phyloP scores from a whole-genome alignment of 2,329 filamentous ascomycete genomes.

The Sodiomyces alkalinus region DNA sequence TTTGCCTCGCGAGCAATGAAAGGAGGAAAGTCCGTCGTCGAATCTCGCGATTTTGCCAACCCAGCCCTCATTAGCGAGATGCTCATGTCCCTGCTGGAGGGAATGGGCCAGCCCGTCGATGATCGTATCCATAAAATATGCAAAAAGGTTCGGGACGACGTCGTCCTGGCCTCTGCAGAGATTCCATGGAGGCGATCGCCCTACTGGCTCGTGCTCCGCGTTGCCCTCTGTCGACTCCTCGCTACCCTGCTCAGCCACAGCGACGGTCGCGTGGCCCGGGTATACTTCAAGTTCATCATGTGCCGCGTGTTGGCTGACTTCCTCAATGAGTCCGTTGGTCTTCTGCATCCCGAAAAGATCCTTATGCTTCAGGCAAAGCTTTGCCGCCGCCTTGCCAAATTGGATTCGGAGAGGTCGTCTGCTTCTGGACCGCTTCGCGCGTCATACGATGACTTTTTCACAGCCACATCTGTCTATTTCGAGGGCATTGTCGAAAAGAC shows the following conservation, averaged over 20 bases:
- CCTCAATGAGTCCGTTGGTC: constrained; percentile 20
- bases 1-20: constrained; percentile 39
- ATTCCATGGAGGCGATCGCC: constrained; percentile 48
- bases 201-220: constrained; percentile 46
- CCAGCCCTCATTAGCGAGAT: constrained; percentile 44
- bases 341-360: constrained; percentile 17
- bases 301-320: constrained; percentile 29
- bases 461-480: constrained; percentile 16
- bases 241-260: constrained; percentile 21
- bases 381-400: constrained; percentile 40
- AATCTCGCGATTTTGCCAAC: constrained; percentile 40
- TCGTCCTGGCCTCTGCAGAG: constrained; percentile 29
- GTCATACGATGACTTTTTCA: constrained; percentile 2
- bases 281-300: constrained; percentile 47
- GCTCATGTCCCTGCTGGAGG: constrained; percentile 44
- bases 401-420: constrained; percentile 33
- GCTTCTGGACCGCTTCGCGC: constrained; percentile 7
- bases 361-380: constrained; percentile 34
- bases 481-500: constrained; percentile 14
- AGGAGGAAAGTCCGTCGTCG: constrained; percentile 28
- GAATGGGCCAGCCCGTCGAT: constrained; percentile 24
- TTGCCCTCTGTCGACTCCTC: constrained; percentile 38
- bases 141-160: constrained; percentile 50
- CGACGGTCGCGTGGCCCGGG: constrained; percentile 24
- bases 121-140: constrained; percentile 29